Base-by-base conservation (phyloP, 345 rosid genomes). In the Brassica juncea region DNA sequence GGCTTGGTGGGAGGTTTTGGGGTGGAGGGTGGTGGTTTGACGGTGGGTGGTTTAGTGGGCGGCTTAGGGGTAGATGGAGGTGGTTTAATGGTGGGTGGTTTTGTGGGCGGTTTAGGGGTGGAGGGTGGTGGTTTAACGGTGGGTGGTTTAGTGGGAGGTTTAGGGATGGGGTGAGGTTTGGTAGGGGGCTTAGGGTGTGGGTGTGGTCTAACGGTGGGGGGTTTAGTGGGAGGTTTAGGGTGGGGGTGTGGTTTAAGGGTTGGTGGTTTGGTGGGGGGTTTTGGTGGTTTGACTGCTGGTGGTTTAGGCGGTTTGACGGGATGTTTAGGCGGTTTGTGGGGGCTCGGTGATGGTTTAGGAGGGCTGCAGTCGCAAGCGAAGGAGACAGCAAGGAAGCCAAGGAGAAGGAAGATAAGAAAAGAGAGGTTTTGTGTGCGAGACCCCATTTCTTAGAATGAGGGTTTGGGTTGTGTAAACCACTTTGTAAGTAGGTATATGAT, bases 111-210 rank as follows among this genome's bases (percentile, higher is more conserved):
- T 52, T 70, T 82, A 4, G 88, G 85, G 19, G 60, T 64, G 9
- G 88, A 84, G 10, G 57, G 71, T 25, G 57, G 73, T 5, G 90
- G 84, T 4, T 77, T 69, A 1, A 69, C n/a, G 1, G 87, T 77
- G 6, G 71, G 70, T 2, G 85, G 0, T 7, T 44, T 63, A 6
- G 87, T 77, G 6, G 71, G 70, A 1, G 85, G 0, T 7, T 44
- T 63, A 6, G 0, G 69, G 52, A 31, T 39, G 52, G 60, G 60
- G 9, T 9, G 70, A 68, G 77, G 77, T 32, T 74, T 74, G 1
- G 61, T 58, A 2, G 4, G 89, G 0, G 81, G 87, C 28, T 71
- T 80, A 34, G 88, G 85, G 15, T 57, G 63, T 62, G 25, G 89
- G 1, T 30, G 90, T 0, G 80, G 70, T 66, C 39, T 66, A 8